phyloP scores from a whole-genome alignment of 2,329 filamentous ascomycete species.

The Scedosporium boydii region DNA sequence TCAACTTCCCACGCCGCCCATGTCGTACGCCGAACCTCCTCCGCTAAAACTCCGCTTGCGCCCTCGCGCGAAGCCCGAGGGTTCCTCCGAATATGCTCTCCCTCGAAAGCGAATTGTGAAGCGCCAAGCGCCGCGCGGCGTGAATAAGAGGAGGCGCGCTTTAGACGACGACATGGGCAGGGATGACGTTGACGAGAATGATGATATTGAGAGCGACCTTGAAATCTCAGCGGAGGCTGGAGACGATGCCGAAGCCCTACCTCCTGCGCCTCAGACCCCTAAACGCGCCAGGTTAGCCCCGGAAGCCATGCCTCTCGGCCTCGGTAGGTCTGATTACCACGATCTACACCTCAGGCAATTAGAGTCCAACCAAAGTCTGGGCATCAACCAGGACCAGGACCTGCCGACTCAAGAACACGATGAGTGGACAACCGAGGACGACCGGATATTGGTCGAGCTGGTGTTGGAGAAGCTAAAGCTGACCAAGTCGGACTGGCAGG shows the following conservation, averaged over 20 bases:
- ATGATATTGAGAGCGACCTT: slow-evolving; percentile 22
- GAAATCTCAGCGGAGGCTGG: slow-evolving; percentile 16
- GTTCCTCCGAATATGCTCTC: slow-evolving; percentile 23
- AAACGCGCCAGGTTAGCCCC: slow-evolving; percentile 53
- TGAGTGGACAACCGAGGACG: slow-evolving; percentile 53
- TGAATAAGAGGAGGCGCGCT: slow-evolving; percentile 7
- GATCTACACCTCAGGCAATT: slow-evolving; percentile 26
- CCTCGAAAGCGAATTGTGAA: slow-evolving; percentile 18
- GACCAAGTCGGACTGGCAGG: slow-evolving; percentile 56
- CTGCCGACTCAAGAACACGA: slow-evolving; percentile 20
- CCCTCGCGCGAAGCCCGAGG: slow-evolving; percentile 33
- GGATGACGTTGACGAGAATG: background rate
- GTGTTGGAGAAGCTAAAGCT: slow-evolving; percentile 58
- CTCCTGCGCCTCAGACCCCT: slow-evolving; percentile 39
- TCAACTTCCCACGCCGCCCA: slow-evolving; percentile 1
- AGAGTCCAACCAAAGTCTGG: slow-evolving; percentile 16
- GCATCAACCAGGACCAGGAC: slow-evolving; percentile 29
- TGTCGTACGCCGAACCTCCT: slow-evolving; percentile 35
- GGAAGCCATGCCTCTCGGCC: slow-evolving; percentile 48
- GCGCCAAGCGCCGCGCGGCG: background rate
- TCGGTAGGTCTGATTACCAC: slow-evolving; percentile 51
- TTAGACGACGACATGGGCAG: background rate
- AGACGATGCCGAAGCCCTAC: slow-evolving; percentile 8
- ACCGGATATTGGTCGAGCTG: slow-evolving; percentile 56
- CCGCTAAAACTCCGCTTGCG: slow-evolving; percentile 16